These are phyloP conservation scores for Fusarium anguioides DNA, from an alignment of 2,329 filamentous ascomycete species.

Conservation along the genomic window DNA sequence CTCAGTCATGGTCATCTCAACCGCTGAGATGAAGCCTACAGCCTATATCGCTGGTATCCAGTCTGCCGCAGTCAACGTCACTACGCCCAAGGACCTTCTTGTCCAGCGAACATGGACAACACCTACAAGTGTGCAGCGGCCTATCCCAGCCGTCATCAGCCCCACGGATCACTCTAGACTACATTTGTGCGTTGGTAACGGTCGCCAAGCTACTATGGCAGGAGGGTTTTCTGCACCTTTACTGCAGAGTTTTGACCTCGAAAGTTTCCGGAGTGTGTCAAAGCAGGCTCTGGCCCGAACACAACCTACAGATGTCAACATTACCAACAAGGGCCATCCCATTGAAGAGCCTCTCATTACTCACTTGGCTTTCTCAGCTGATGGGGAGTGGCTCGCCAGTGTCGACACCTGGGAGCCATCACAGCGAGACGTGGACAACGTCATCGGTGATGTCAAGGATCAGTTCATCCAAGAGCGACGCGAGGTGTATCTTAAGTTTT, in stretches of 20 bases:
- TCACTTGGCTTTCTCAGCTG: slow-evolving; percentile 77
- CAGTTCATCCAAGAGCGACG: slow-evolving; percentile 64
- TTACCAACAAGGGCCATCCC: slow-evolving; percentile 75
- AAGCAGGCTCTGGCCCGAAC: slow-evolving; percentile 91
- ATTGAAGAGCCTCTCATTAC: slow-evolving; percentile 83
- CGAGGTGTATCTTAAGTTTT: slow-evolving; percentile 92
- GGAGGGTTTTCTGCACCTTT: slow-evolving; percentile 64
- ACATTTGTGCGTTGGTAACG: slow-evolving; percentile 74
- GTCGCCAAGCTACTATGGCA: slow-evolving; percentile 67
- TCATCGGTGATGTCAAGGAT: slow-evolving; percentile 51
- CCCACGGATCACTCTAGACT: slow-evolving; percentile 72
- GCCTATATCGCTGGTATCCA: slow-evolving; percentile 88
- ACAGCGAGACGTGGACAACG: slow-evolving; percentile 69
- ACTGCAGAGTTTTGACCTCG: slow-evolving; percentile 89
- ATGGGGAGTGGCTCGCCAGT: slow-evolving; percentile 91
- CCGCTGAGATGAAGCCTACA: slow-evolving; percentile 85
- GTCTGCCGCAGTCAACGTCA: slow-evolving; percentile 63
- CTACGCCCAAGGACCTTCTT: slow-evolving; percentile 62
- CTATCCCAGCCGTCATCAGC: slow-evolving; percentile 71
- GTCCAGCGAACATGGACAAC: slow-evolving; percentile 64
- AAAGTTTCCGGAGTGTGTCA: slow-evolving; percentile 79
- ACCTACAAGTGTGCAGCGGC: slow-evolving; percentile 57
- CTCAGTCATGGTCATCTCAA: slow-evolving; percentile 89
- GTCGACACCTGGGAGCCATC: slow-evolving; percentile 91
- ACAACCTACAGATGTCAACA: slow-evolving; percentile 83